phyloP scores from a whole-genome alignment of 1,139 yeast species.

The Zhuliangozyma parablackwelliae region DNA sequence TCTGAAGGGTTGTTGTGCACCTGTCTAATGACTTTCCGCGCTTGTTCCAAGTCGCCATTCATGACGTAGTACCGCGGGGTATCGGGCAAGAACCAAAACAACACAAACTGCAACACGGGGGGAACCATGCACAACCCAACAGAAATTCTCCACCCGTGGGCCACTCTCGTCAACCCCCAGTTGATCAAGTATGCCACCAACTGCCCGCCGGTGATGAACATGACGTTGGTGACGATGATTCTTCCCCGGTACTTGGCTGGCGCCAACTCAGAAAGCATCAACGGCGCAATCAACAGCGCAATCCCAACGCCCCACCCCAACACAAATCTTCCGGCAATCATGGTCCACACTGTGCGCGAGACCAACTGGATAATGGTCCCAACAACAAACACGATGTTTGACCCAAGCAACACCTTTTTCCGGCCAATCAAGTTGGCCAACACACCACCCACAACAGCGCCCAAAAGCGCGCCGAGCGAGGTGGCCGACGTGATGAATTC shows the following conservation, averaged over 20 bases:
- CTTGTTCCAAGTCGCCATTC: constrained; percentile 60
- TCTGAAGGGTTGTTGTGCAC: constrained; percentile 56
- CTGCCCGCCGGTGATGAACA: constrained; percentile 87
- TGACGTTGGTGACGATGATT: constrained; percentile 61
- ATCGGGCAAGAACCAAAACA: constrained; percentile 86
- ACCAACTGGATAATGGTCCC: constrained; percentile 85
- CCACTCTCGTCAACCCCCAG: constrained; percentile 72
- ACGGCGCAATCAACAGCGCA: constrained; percentile 86
- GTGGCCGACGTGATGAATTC: constrained; percentile 94
- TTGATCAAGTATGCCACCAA: constrained; percentile 88
- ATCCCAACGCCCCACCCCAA: constrained; percentile 97
- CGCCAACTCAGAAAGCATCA: constrained; percentile 86
- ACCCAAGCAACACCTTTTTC: constrained; percentile 71
- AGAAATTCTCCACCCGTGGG: constrained; percentile 88
- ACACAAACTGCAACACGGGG: constrained; percentile 68
- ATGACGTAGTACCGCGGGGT: constrained; percentile 87
- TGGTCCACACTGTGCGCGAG: constrained; percentile 78
- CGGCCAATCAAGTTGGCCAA: constrained; percentile 81
- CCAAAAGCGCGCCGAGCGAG: constrained; percentile 83
- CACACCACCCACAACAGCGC: constrained; percentile 73
- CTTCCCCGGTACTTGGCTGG: constrained; percentile 92
- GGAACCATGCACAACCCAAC: constrained; percentile 91
- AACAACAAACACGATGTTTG: constrained; percentile 71
- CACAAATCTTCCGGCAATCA: constrained; percentile 85
- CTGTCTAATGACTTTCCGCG: constrained; percentile 58